Percentiles rank a stretch among this genome's conserved stretches.
Evolutionary conservation across 2,329 filamentous ascomycete genomes (phyloP).

Genomic region (Zopfia rhizophila): DNA sequence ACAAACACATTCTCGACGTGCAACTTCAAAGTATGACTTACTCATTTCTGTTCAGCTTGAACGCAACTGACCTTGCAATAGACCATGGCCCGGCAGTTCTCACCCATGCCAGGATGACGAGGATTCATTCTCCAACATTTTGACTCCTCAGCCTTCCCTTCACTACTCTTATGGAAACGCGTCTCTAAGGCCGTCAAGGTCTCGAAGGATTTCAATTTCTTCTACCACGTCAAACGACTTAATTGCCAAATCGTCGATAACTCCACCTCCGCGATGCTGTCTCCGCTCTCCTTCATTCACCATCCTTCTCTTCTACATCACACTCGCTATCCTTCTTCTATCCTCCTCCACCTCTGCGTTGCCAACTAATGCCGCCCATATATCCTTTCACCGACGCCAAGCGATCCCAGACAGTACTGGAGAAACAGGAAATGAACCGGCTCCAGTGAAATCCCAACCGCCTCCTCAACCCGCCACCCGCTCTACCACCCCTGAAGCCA

Average conservation of each 20-base stretch:
- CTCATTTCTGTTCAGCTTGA: too few relatives aligned
- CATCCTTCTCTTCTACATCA: constrained; percentile 15
- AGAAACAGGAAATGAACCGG: constrained; percentile 32
- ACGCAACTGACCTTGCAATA: too few relatives aligned
- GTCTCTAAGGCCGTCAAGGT: too few relatives aligned
- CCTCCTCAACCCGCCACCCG: constrained; percentile 10
- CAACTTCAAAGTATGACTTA: constrained; percentile 15
- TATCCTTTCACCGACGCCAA: constrained; percentile 24
- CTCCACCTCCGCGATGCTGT: constrained; percentile 20
- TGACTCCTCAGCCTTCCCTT: neutral
- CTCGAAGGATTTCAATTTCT: too few relatives aligned
- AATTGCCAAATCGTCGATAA: too few relatives aligned
- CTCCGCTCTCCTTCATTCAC: too few relatives aligned
- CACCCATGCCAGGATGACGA: constrained; percentile 4
- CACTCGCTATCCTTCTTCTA: constrained; percentile 14
- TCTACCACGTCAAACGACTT: too few relatives aligned
- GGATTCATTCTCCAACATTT: constrained; percentile 9
- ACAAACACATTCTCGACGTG: neutral
- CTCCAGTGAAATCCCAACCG: constrained; percentile 15
- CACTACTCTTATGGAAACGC: neutral
- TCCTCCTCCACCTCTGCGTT: constrained; percentile 14
- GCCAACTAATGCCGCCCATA: constrained; percentile 2
- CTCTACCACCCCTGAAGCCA: neutral
- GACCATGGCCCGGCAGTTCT: constrained; percentile 16
- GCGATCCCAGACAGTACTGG: constrained; percentile 34